Evolutionary conservation across 306 rosid species (phyloP).

Genomic region (Citrullus amarus): DNA sequence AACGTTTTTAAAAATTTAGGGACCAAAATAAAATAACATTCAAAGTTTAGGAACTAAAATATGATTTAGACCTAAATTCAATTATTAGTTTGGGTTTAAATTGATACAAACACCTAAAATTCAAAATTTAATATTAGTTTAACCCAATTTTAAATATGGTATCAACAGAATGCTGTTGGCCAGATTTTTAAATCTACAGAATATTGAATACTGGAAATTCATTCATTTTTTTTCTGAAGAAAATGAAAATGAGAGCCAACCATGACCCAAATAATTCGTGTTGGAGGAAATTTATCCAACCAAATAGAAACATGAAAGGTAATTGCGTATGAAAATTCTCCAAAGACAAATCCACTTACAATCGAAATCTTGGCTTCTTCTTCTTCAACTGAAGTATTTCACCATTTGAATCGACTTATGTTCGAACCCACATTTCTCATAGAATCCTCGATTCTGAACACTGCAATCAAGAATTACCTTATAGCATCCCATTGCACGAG

Average conservation of each 20-base stretch:
- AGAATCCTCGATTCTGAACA: constrained; percentile 34
- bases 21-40: too few species aligned
- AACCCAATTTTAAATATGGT: too few species aligned
- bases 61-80: too few species aligned
- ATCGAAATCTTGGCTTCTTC: background rate
- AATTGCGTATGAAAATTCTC: background rate
- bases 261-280: background rate
- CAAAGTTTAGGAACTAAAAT: too few species aligned
- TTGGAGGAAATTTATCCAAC: background rate
- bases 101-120: too few species aligned
- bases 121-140: too few species aligned
- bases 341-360: background rate
- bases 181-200: background rate
- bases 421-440: constrained; percentile 67
- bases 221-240: background rate
- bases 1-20: too few species aligned
- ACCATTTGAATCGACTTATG: constrained; percentile 59
- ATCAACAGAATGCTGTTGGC: background rate
- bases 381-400: constrained; percentile 31
- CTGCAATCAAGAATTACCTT: constrained; percentile 84
- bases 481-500: constrained; percentile 51
- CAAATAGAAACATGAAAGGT: background rate
- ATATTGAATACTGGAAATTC: too few species aligned
- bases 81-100: too few species aligned
- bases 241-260: background rate